These are phyloP conservation scores for Paragyromitra xinjiangensis DNA, from an alignment of 495 filamentous ascomycete species.

Conservation along the genomic window DNA sequence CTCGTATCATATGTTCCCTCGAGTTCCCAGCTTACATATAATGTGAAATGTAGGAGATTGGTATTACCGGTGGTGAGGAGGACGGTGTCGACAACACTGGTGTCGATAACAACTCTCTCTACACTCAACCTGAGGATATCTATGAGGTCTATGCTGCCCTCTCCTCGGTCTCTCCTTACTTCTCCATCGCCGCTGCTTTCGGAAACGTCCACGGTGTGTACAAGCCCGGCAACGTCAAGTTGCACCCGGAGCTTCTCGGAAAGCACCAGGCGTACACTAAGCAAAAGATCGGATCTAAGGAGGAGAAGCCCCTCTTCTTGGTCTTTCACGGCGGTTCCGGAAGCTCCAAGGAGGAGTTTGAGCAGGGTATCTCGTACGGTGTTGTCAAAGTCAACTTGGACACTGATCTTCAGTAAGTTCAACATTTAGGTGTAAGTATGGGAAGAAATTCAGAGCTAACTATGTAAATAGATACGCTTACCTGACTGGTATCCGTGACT, in stretches of 20 bases:
- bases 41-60: constrained; percentile 71
- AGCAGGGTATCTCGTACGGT: constrained; percentile 84
- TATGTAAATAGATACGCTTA: constrained; percentile 69
- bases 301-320: constrained; percentile 94
- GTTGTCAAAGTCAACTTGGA: constrained; percentile 99
- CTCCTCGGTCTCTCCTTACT: constrained; percentile 83
- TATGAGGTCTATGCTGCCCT: constrained; percentile 85
- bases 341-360: constrained; percentile 86
- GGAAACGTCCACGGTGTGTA: constrained; percentile 99
- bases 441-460: neutral
- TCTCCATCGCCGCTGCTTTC: constrained; percentile 97
- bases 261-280: constrained; percentile 94
- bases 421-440: neutral
- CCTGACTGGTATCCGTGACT: constrained; percentile 89
- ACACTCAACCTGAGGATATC: constrained; percentile 98
- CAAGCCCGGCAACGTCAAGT: constrained; percentile 96
- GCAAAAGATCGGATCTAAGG: constrained; percentile 70
- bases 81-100: constrained; percentile 88
- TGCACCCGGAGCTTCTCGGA: constrained; percentile 89
- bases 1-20: neutral
- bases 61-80: constrained; percentile 94
- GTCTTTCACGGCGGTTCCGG: constrained; percentile 99
- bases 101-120: constrained; percentile 94
- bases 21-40: neutral
- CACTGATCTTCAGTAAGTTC: constrained; percentile 74